Evolutionary conservation across 768 basidiomycete species (phyloP), one percentile per base, ranked within the genome.

Genomic region (Cytidiella melzeri): DNA sequence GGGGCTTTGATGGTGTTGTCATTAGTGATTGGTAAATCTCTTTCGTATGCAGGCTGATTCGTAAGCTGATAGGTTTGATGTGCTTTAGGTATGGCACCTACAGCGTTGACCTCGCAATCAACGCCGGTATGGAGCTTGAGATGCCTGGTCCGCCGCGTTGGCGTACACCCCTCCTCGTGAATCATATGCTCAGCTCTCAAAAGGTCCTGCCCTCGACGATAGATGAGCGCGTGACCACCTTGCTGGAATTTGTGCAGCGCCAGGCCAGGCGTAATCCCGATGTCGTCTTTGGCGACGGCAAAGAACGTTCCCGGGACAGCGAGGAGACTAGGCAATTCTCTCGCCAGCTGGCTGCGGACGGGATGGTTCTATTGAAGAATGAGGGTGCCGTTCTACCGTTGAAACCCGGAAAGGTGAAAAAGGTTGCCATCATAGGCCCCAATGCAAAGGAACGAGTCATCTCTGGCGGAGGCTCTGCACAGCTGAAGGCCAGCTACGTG

Each of bases 381-480:
- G 64, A 76, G 18, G 61, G 64, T 9, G 57, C 65, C 2, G 57
- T 84, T n/a, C 67, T 89, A 13, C 86, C 86, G 2, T 45, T 62
- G 6, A 52, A 50, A 18, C 47, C 47, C 20, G 61, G 58, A 24
- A 60, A 58, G 36, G 63, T 72, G 30, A 73, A 72, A 56, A 77
- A 69, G 50, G 67, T 89, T 36, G 81, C 80, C 4, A 67, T 87
- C 41, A 81, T 87, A 48, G 84, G 84, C 1, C 81, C 84, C 2
- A 86, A 86, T 62, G 80, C 79, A 38, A 77, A 78, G 61, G 79
- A 76, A 43, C 64, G 75, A 34, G 71, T 85, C 5, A 79, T 87
- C 40, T 88, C 84, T 18, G 84, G 84, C 11, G 89, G 88, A 21
- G 87, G 88, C 28, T 87, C 87, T 27, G 84, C 85, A 9, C 62